Evolutionary conservation across 2,329 filamentous ascomycete genomes (phyloP).

Genomic region (Cephalotrichum gorgonifer): DNA sequence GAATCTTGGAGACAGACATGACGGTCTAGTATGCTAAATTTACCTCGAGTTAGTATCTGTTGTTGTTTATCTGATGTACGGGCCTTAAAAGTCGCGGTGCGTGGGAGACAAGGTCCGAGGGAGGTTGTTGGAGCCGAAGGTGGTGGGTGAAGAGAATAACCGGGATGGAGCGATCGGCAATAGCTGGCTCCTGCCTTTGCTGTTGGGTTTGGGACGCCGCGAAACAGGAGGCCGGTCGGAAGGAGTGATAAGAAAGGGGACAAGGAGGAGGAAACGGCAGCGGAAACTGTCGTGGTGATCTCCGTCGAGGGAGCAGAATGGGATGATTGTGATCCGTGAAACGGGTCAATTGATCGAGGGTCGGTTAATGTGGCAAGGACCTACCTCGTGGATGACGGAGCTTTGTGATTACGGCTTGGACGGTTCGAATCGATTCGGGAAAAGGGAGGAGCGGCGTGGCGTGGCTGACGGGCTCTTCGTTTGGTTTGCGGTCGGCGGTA

Average conservation of each 20-base stretch:
- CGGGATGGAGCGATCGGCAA: background rate
- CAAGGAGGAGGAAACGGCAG: background rate
- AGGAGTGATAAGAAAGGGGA: background rate
- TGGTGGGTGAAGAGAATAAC: background rate
- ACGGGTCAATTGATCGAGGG: background rate
- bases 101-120: too few species aligned
- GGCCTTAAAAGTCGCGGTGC: too few species aligned
- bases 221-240: background rate
- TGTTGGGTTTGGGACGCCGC: background rate
- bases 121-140: background rate
- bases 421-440: background rate
- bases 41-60: background rate
- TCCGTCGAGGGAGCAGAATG: background rate
- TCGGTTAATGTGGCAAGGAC: background rate
- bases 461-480: background rate
- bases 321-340: background rate
- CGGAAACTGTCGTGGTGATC: background rate
- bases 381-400: background rate
- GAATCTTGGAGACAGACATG: slow-evolving; percentile 35
- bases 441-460: background rate
- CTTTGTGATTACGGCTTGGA: background rate
- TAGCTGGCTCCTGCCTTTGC: background rate
- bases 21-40: slow-evolving; percentile 14
- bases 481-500: background rate
- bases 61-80: background rate